A percentile compares a stretch with the other conserved stretches of the same genome.
Conservation (phyloP, 139 green algal genomes). For the Yamagishiella unicocca region DNA sequence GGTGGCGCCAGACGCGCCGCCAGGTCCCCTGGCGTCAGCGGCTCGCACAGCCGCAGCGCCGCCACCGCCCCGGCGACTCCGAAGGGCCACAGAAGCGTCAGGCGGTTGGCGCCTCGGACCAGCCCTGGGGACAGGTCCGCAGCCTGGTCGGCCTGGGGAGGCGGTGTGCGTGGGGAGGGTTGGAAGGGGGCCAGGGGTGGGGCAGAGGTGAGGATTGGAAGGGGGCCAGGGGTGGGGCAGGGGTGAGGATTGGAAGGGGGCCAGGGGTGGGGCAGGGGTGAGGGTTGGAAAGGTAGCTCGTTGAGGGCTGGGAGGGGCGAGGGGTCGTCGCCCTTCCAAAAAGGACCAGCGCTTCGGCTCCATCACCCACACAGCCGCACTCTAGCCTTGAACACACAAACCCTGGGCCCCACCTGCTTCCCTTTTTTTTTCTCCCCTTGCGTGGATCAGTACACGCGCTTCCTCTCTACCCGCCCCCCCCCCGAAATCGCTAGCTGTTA, state of each 20-base stretch:
- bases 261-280: background rate
- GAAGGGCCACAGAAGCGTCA: conserved; percentile 33
- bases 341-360: no score
- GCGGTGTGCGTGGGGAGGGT: background rate
- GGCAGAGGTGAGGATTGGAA: background rate
- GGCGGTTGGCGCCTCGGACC: conserved; percentile 9
- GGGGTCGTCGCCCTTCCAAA: no score
- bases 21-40: background rate
- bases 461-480: no score
- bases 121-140: background rate
- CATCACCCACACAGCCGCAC: no score
- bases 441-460: no score
- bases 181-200: background rate
- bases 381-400: no score
- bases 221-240: background rate
- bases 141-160: conserved; percentile 4
- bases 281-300: background rate
- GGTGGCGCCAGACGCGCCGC: conserved; percentile 19
- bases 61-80: conserved; percentile 29
- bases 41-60: conserved; percentile 26
- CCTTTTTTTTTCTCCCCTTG: no score
- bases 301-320: no score
- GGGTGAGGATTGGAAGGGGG: background rate
- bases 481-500: no score
- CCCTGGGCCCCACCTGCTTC: no score